Evolutionary conservation across 2,329 filamentous ascomycete genomes (phyloP).

Genomic region (Ustulina deusta): DNA sequence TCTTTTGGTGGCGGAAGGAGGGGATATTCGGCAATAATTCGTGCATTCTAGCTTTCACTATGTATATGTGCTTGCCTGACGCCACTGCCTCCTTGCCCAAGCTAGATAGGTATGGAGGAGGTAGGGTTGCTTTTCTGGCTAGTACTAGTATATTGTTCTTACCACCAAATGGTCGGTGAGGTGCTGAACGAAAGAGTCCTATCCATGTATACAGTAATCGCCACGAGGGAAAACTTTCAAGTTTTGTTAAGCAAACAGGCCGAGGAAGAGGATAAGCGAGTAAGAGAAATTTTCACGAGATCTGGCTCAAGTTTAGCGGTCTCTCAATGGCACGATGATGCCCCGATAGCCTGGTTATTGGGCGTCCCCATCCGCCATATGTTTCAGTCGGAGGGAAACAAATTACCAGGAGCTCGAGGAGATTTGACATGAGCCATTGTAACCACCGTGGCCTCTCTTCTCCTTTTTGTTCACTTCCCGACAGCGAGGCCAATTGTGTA

Average conservation of each 20-base stretch:
- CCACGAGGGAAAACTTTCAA: not conserved
- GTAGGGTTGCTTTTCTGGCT: too few species aligned
- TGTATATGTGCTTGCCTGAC: too few species aligned
- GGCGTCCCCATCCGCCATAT: constrained; percentile 14
- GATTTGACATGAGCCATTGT: constrained; percentile 18
- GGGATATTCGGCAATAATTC: too few species aligned
- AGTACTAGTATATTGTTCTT: too few species aligned
- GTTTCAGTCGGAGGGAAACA: constrained; percentile 14
- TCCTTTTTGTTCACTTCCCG: not conserved
- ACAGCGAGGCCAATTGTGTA: not conserved
- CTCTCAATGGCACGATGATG: constrained; percentile 12
- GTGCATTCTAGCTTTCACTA: too few species aligned
- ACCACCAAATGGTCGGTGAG: too few species aligned
- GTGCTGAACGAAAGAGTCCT: not conserved
- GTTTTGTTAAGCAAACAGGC: constrained; percentile 13
- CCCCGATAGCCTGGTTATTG: constrained; percentile 37
- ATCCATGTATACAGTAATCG: not conserved
- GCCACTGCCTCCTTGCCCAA: too few species aligned
- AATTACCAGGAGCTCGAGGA: not conserved
- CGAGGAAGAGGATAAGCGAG: not conserved
- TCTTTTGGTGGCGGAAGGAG: too few species aligned
- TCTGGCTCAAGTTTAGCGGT: constrained; percentile 3
- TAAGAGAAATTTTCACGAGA: not conserved
- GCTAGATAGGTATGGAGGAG: too few species aligned
- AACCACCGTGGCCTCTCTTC: not conserved